phyloP scores from a whole-genome alignment of 441 rosid genomes.

The Kokia cookei region DNA sequence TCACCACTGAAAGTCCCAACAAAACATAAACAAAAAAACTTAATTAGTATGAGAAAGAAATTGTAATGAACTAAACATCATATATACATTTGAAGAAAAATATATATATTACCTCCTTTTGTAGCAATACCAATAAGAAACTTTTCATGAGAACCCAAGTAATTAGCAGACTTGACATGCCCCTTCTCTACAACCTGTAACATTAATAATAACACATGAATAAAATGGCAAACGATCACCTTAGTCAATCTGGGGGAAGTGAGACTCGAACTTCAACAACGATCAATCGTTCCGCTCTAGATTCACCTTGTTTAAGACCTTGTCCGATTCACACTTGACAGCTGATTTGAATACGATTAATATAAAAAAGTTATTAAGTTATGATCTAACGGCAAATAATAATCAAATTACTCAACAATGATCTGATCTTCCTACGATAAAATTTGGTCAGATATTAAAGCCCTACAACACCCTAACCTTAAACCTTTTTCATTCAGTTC shows the following conservation, averaged over 20 bases:
- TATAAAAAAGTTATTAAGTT: no score
- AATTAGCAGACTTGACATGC: slow-evolving; percentile 71
- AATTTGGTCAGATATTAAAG: neutral
- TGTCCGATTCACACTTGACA: no score
- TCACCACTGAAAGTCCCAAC: slow-evolving; percentile 72
- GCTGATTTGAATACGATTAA: no score
- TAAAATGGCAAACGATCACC: neutral
- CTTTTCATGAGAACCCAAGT: slow-evolving; percentile 78
- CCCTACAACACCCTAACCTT: neutral
- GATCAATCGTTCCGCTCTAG: no score
- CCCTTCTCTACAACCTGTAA: slow-evolving; percentile 76
- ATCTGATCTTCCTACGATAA: no score
- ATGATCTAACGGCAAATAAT: no score
- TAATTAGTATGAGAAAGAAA: slow-evolving; percentile 24
- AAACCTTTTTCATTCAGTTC: neutral
- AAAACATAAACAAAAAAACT: slow-evolving; percentile 17
- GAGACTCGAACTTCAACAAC: no score
- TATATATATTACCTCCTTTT: slow-evolving; percentile 67
- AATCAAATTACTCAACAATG: no score
- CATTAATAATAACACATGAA: neutral
- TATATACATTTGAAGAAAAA: neutral
- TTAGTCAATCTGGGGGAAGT: no score
- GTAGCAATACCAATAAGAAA: slow-evolving; percentile 84
- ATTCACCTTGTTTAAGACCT: no score
- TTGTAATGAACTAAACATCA: neutral